Percentiles rank a stretch among this genome's conserved stretches.
Evolutionary conservation across 2,329 filamentous ascomycete species (phyloP).

Genomic region (Sclerotinia glacialis): DNA sequence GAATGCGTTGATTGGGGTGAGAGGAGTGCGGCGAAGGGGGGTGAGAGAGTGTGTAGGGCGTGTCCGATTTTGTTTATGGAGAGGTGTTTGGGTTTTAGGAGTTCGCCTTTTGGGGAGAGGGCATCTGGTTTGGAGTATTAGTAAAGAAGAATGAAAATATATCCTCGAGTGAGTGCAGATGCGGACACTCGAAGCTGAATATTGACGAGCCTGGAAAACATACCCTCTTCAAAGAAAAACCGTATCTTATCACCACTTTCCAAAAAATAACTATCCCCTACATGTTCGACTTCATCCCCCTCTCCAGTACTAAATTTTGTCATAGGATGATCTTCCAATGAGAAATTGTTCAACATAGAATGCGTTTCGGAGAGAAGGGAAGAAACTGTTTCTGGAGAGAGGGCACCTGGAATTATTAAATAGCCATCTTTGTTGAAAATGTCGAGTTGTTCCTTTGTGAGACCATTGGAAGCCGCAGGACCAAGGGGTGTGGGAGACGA

Average conservation of each 20-base stretch:
- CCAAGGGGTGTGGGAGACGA: neutral
- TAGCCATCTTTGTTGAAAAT: constrained; percentile 83
- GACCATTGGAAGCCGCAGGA: constrained; percentile 38
- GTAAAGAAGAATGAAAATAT: neutral
- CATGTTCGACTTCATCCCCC: constrained; percentile 62
- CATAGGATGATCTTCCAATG: constrained; percentile 81
- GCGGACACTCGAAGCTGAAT: no score
- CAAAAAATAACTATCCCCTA: constrained; percentile 94
- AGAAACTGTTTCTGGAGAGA: constrained; percentile 62
- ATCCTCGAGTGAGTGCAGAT: no score
- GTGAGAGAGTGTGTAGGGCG: constrained; percentile 66
- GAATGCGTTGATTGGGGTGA: constrained; percentile 42
- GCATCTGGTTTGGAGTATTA: constrained; percentile 55
- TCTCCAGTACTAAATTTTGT: constrained; percentile 89
- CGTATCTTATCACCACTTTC: constrained; percentile 85
- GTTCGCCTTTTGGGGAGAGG: constrained; percentile 61
- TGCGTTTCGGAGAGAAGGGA: constrained; percentile 73
- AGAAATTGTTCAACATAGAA: constrained; percentile 70
- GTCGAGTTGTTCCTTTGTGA: constrained; percentile 68
- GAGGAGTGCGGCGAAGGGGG: constrained; percentile 61
- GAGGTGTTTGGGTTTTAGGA: constrained; percentile 74
- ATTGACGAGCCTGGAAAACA: neutral
- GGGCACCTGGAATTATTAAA: constrained; percentile 77
- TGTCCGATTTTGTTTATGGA: constrained; percentile 92
- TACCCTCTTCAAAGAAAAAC: constrained; percentile 90